Conservation (phyloP, 208 protist genomes). For the Trichomonas tenax region DNA sequence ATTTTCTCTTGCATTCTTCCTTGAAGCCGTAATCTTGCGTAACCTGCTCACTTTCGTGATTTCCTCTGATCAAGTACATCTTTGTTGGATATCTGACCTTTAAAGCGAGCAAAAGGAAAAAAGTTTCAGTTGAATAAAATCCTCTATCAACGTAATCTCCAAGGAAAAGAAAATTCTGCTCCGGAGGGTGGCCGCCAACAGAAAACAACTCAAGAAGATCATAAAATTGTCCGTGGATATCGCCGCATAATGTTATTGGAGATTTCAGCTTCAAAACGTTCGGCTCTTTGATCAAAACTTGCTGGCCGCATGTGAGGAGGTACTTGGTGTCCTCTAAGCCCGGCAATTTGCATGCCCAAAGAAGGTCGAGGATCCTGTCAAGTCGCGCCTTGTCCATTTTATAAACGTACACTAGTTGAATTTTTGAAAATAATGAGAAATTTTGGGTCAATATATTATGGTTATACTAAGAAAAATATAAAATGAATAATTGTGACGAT, state of each 20-base stretch:
- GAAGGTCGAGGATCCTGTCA: background rate
- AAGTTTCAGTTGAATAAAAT: slow-evolving; percentile 30
- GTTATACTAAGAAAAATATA: too few relatives aligned
- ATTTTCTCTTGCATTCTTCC: slow-evolving; percentile 59
- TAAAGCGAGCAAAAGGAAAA: slow-evolving; percentile 32
- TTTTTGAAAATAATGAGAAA: too few relatives aligned
- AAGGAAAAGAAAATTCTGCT: slow-evolving; percentile 38
- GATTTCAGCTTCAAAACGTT: slow-evolving; percentile 31
- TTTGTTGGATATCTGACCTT: slow-evolving; percentile 33
- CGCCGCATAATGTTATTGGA: slow-evolving; percentile 39
- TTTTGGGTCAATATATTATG: too few relatives aligned
- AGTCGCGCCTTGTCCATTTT: background rate
- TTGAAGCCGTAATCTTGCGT: slow-evolving; percentile 34
- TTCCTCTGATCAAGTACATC: slow-evolving; percentile 39
- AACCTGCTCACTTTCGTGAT: slow-evolving; percentile 38
- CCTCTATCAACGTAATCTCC: slow-evolving; percentile 44
- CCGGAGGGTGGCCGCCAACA: slow-evolving; percentile 29
- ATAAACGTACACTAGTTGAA: background rate
- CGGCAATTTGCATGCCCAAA: slow-evolving; percentile 17
- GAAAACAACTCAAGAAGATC: slow-evolving; percentile 37
- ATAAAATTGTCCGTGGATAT: slow-evolving; percentile 45
- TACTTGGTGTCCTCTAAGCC: background rate
- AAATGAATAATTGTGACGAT: too few relatives aligned
- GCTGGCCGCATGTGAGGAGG: background rate
- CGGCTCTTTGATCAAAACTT: slow-evolving; percentile 21